Percentiles rank a stretch among this genome's conserved stretches.
phyloP scores from a whole-genome alignment of 169 alveolate genomes.

The Sarcocystis neurona region DNA sequence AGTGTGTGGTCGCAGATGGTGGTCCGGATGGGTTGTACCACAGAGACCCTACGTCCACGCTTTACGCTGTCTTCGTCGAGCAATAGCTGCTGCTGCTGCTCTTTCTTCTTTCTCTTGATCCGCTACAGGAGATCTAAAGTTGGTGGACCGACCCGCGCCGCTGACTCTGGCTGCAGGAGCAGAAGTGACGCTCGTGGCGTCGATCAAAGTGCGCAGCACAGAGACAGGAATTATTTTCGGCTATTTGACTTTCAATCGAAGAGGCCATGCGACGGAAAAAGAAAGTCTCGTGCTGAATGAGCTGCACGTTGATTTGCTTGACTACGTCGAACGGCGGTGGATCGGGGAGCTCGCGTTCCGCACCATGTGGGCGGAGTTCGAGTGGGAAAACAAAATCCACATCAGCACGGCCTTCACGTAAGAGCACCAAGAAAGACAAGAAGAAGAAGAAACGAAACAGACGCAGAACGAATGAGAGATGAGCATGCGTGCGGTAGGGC shows the following conservation, averaged over 20 bases:
- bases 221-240: slow-evolving; percentile 94
- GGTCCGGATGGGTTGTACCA: no score
- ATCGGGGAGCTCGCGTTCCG: slow-evolving; percentile 82
- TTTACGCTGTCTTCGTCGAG: no score
- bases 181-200: slow-evolving; percentile 72
- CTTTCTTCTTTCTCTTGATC: not conserved
- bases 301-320: slow-evolving; percentile 84
- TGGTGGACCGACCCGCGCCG: slow-evolving; percentile 84
- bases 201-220: slow-evolving; percentile 78
- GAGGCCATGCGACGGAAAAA: slow-evolving; percentile 65
- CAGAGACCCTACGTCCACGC: no score
- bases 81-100: no score
- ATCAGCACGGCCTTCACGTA: slow-evolving; percentile 64
- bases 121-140: slow-evolving; percentile 64
- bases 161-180: slow-evolving; percentile 79
- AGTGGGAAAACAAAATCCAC: slow-evolving; percentile 90
- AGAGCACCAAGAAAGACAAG: not conserved
- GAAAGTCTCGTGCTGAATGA: slow-evolving; percentile 83
- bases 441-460: no score
- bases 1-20: no score
- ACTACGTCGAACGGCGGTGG: slow-evolving; percentile 82
- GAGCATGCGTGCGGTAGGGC: not conserved
- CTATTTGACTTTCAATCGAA: slow-evolving; percentile 88
- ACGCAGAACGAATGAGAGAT: not conserved
- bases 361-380: slow-evolving; percentile 91